Base-by-base conservation (phyloP, 176 grass and related monocot species). In the Puccinellia tenuiflora region DNA sequence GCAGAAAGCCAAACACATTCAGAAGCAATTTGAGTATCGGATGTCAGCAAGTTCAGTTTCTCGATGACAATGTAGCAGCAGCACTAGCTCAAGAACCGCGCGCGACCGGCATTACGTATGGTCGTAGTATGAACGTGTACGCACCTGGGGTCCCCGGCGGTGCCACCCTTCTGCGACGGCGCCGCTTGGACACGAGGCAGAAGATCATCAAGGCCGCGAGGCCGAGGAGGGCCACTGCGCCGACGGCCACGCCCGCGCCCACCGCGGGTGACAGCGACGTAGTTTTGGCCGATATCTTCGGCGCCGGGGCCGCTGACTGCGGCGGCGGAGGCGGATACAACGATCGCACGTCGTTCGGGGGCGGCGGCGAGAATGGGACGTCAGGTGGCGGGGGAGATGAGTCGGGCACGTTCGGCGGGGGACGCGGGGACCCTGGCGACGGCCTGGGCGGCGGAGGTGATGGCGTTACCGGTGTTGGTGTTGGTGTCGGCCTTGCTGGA, bases 241-340 rank as follows among this genome's bases (percentile, higher is more conserved):
- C 90, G 4, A 84, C 88, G 42, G 88, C 78, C 55, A 86, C 78
- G 18, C 90, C 92, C 18, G 73, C 83, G 24, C 71, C 83, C 28
- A 94, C 9, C 20, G 21, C 77, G 48, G 47, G 51, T 28, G 11
- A 15, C 1, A 72, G 56, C 18, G 79, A 35, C 29, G 83, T 48
- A 0, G 80, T 46, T 1, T 73, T 57, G 0, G 61, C 37, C 1
- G 76, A 42, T 6, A 61, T 48, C 6, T 87, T n/a, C 20, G 90
- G 62, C 34, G 85, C 15, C 34, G 78, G 8, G 53, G 2, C 12
- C 46, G 47, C 66, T 1, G 80, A 43, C 10, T 37, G 77, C 11
- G 86, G 56, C 79, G 92, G 83, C 4, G 92, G 76, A 0, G 76
- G 86, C 30, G 84, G 78, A 18, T 6, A 9, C 0, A 53, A 22